A percentile compares a stretch with the other conserved stretches of the same genome.
Conservation (phyloP, 352 stramenopile species). For the Globisporangium cylindrosporum region DNA sequence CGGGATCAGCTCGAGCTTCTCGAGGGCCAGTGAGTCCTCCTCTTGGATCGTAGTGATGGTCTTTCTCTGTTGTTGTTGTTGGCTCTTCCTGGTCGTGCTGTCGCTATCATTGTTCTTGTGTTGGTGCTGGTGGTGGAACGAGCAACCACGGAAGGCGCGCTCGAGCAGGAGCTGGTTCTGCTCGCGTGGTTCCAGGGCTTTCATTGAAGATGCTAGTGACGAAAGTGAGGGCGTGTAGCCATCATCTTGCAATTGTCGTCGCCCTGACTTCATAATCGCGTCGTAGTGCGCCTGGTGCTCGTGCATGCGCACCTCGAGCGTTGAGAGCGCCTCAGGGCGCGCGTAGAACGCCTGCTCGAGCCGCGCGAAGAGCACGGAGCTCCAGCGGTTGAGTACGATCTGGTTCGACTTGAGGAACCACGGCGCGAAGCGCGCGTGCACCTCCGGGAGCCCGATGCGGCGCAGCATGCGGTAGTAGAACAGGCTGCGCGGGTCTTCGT, state of each 20-base stretch:
- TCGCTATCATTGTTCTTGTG: neutral
- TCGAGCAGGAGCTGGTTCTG: constrained; percentile 60
- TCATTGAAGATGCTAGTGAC: neutral
- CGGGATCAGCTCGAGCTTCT: constrained; percentile 51
- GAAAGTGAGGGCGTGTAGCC: neutral
- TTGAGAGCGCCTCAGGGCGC: constrained; percentile 45
- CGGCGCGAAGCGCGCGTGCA: constrained; percentile 70
- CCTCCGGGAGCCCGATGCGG: constrained; percentile 58
- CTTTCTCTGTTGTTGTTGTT: constrained; percentile 17
- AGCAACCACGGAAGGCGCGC: constrained; percentile 67
- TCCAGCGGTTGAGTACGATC: constrained; percentile 67
- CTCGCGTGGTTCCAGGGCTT: constrained; percentile 33
- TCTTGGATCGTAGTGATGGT: constrained; percentile 23
- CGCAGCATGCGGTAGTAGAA: constrained; percentile 82
- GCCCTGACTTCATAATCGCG: constrained; percentile 31
- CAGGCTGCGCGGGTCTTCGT: constrained; percentile 62
- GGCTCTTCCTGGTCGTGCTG: constrained; percentile 18
- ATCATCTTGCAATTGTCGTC: neutral
- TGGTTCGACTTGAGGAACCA: constrained; percentile 81
- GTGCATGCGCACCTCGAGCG: constrained; percentile 62
- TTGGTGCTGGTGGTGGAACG: constrained; percentile 40
- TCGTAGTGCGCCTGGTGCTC: constrained; percentile 47
- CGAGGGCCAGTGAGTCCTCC: constrained; percentile 30
- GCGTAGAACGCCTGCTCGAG: constrained; percentile 68
- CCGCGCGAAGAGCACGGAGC: constrained; percentile 56